phyloP scores from a whole-genome alignment of 768 basidiomycete genomes.

The Obba rivulosa region DNA sequence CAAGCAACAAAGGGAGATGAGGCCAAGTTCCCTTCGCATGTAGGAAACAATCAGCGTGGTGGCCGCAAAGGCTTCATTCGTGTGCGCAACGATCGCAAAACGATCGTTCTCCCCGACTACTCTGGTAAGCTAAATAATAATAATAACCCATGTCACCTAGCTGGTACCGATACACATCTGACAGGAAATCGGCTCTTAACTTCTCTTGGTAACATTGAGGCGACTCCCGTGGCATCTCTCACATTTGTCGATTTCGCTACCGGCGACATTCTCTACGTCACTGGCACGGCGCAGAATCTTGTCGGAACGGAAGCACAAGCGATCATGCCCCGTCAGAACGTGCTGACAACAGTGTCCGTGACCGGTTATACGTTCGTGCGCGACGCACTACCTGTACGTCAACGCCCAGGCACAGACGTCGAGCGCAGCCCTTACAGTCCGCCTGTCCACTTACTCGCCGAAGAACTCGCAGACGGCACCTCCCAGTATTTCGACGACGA shows the following conservation, averaged over 20 bases:
- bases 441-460: slow-evolving; percentile 45
- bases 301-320: slow-evolving; percentile 41
- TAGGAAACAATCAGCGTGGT: slow-evolving; percentile 61
- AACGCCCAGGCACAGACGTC: slow-evolving; percentile 26
- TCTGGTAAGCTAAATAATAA: slow-evolving; percentile 32
- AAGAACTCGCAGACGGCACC: slow-evolving; percentile 31
- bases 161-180: not conserved
- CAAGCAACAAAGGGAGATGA: slow-evolving; percentile 33
- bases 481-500: slow-evolving; percentile 23
- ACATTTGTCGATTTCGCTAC: slow-evolving; percentile 50
- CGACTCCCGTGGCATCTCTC: slow-evolving; percentile 49
- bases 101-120: slow-evolving; percentile 55
- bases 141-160: slow-evolving; percentile 1
- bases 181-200: slow-evolving; percentile 60
- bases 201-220: slow-evolving; percentile 57
- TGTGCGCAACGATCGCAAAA: slow-evolving; percentile 45
- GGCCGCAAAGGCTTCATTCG: slow-evolving; percentile 60
- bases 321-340: slow-evolving; percentile 52
- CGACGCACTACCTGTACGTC: slow-evolving; percentile 50
- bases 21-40: slow-evolving; percentile 44
- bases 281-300: slow-evolving; percentile 47
- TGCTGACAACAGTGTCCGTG: slow-evolving; percentile 41
- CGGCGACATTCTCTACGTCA: slow-evolving; percentile 58
- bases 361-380: slow-evolving; percentile 51
- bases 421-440: slow-evolving; percentile 53